Evolutionary conservation across 768 basidiomycete genomes (phyloP), one percentile per base, ranked within the genome.

Genomic region (Tricholoma bakamatsutake): DNA sequence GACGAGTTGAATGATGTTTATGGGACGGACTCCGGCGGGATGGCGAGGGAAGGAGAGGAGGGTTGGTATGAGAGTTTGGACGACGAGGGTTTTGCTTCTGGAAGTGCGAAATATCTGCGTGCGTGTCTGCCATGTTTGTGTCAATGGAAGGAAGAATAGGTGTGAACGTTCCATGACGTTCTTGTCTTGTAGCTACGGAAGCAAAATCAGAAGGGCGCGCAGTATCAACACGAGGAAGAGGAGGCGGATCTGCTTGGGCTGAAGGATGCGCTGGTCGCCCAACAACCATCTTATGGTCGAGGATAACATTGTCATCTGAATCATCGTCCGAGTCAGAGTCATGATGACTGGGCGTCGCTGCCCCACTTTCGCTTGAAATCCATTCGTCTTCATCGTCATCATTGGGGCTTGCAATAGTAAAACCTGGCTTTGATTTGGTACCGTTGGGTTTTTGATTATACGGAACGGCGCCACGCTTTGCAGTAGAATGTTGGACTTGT

Each of bases 331-430:
- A 75, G 50, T 79, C 77, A 0, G 81, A 80, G 37, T 74, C 75
- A 50, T 71, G 57, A 48, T 75, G 71, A 60, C 77, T 79, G 4
- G 88, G 88, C 1, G 88, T 90, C 0, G 73, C 86, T 0, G 81
- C 84, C 6, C 86, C 88, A 62, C 87, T 89, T 68, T 87, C 87
- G 65, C 84, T 88, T 27, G 88, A 90, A 1, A 87, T 77, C 87
- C 87, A 90, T 55, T 82, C 88, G 54, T 88, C 86, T 10, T 87
- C 86, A 56, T 82, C 82, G 11, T 74, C 73, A 6, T 73, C 74
- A 21, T 72, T 69, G 30, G 79, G 71, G 50, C 75, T 79, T 8
- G 84, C 74, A 55, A 87, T 75, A 11, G 80, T 80, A 63, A 89
- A 88, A 4, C 81, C 84, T 21, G 71, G 64, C 64, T 81, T 84